Conservation (phyloP, 208 protist genomes). For the Borovskyia barvae region DNA sequence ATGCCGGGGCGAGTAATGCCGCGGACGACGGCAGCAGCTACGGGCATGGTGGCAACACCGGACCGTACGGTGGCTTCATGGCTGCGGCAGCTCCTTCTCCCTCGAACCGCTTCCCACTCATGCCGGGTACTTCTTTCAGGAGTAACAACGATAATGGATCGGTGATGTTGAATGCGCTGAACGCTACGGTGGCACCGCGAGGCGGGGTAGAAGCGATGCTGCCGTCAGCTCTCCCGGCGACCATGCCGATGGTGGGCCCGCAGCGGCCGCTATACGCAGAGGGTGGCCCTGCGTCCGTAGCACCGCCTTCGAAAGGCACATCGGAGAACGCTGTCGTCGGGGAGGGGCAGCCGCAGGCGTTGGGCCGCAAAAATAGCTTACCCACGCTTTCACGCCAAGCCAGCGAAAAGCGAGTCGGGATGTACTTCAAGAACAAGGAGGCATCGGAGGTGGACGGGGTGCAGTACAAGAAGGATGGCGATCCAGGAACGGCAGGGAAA, state of each 20-base stretch:
- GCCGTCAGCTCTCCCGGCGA: background rate
- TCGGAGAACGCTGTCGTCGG: slow-evolving; percentile 19
- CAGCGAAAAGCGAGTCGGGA: slow-evolving; percentile 70
- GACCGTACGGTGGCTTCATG: too few relatives aligned
- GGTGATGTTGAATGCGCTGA: slow-evolving; percentile 4
- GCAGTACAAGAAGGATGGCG: slow-evolving; percentile 75
- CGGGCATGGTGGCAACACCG: too few relatives aligned
- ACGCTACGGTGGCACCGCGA: background rate
- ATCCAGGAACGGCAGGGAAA: slow-evolving; percentile 37
- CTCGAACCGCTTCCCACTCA: too few relatives aligned
- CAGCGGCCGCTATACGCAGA: slow-evolving; percentile 3
- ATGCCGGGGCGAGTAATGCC: too few relatives aligned
- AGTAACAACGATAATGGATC: background rate
- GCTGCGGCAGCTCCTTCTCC: too few relatives aligned
- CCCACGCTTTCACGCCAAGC: slow-evolving; percentile 39
- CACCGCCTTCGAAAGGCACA: slow-evolving; percentile 16
- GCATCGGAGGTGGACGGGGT: slow-evolving; percentile 29
- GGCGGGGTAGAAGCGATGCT: background rate
- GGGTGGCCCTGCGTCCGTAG: background rate
- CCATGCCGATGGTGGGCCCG: slow-evolving; percentile 3
- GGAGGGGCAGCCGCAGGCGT: slow-evolving; percentile 33
- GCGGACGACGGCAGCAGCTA: too few relatives aligned
- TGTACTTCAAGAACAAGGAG: slow-evolving; percentile 85
- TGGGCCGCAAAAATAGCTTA: slow-evolving; percentile 43
- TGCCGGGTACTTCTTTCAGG: too few relatives aligned